Percentiles rank a stretch among this genome's conserved stretches.
These are phyloP conservation scores for Suhomyces bokatorum DNA, from an alignment of 1,139 yeast genomes.

Conservation along the genomic window DNA sequence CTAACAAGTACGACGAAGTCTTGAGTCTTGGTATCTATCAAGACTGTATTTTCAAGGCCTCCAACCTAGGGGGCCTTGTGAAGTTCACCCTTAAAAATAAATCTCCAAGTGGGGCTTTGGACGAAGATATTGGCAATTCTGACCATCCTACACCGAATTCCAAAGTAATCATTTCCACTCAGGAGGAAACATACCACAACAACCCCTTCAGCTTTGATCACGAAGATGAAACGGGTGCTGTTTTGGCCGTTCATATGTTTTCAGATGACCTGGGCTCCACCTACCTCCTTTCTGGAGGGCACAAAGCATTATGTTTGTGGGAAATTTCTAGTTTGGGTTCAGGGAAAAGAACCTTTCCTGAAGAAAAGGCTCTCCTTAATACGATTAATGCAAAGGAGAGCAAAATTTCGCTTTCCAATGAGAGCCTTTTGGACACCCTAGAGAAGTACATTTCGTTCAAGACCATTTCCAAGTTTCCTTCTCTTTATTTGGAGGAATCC, in stretches of 20 bases:
- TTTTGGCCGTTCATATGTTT: slow-evolving; percentile 33
- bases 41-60: slow-evolving; percentile 57
- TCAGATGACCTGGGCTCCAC: slow-evolving; percentile 21
- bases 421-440: slow-evolving; percentile 63
- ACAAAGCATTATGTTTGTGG: slow-evolving; percentile 38
- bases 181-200: slow-evolving; percentile 20
- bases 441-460: slow-evolving; percentile 63
- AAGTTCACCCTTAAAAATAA: slow-evolving; percentile 46
- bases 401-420: slow-evolving; percentile 52
- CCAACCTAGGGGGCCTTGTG: slow-evolving; percentile 54
- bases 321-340: slow-evolving; percentile 30
- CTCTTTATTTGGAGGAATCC: slow-evolving; percentile 69
- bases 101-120: slow-evolving; percentile 5
- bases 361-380: background rate
- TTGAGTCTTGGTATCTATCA: slow-evolving; percentile 47
- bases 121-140: slow-evolving; percentile 15
- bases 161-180: slow-evolving; percentile 17
- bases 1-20: slow-evolving; percentile 29
- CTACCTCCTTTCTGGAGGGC: slow-evolving; percentile 42
- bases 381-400: slow-evolving; percentile 13
- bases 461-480: slow-evolving; percentile 76
- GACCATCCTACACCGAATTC: slow-evolving; percentile 6
- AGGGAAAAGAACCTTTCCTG: background rate
- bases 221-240: slow-evolving; percentile 22
- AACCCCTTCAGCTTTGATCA: slow-evolving; percentile 14